Conservation (phyloP, 306 rosid genomes). For the Cicer cuneatum region DNA sequence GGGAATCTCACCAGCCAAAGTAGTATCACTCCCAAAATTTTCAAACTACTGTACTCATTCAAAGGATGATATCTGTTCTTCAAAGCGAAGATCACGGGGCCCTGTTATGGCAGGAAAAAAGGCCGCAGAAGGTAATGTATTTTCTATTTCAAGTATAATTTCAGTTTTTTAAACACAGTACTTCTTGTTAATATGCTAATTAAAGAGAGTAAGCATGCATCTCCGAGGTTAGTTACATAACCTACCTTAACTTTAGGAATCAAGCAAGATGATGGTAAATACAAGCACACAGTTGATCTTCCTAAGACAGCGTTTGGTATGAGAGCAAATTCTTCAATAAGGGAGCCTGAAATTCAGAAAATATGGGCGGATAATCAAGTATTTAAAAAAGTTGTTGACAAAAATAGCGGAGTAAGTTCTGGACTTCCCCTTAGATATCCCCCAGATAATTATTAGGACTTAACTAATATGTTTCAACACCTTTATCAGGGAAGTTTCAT, state of each 20-base stretch:
- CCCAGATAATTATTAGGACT: conserved; percentile 27
- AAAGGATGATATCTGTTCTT: conserved; percentile 56
- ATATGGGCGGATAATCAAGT: conserved; percentile 91
- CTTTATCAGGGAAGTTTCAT: conserved; percentile 72
- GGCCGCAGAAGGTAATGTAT: conserved; percentile 67
- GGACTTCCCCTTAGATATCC: conserved; percentile 26
- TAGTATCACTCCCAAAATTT: conserved; percentile 47
- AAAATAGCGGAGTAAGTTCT: conserved; percentile 80
- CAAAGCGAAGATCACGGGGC: conserved; percentile 88
- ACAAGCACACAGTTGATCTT: conserved; percentile 97
- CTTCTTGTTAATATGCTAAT: conserved; percentile 23
- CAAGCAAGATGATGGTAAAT: conserved; percentile 85
- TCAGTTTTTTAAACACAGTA: conserved; percentile 1
- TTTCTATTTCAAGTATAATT: conserved; percentile 32
- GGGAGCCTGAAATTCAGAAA: conserved; percentile 97
- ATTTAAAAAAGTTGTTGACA: conserved; percentile 68
- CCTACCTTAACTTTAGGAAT: conserved; percentile 57
- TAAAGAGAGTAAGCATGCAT: conserved; percentile 24
- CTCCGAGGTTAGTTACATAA: conserved; percentile 43
- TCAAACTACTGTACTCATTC: conserved; percentile 55
- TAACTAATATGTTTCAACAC: conserved; percentile 44
- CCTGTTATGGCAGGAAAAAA: conserved; percentile 93
- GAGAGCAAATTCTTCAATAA: conserved; percentile 81
- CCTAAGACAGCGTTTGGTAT: conserved; percentile 90
- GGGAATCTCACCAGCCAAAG: conserved; percentile 61